Evolutionary conservation across 164 flowering plant genomes (phyloP).

Genomic region (Nymphaea thermarum): DNA sequence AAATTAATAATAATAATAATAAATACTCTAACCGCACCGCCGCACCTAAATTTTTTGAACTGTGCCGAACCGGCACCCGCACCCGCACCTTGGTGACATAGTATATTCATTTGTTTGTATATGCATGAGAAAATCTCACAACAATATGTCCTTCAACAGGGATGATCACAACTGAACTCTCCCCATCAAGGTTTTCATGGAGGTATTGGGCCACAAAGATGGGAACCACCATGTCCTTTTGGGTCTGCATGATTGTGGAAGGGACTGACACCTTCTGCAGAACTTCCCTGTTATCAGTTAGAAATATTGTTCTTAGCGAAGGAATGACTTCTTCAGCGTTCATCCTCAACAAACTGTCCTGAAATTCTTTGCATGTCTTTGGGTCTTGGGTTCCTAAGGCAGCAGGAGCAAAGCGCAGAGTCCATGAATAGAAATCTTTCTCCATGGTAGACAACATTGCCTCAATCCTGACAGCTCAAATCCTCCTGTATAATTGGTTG

Average conservation of each 20-base stretch:
- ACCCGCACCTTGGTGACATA: too few relatives aligned
- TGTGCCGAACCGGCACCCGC: too few relatives aligned
- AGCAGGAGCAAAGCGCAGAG: slow-evolving; percentile 34
- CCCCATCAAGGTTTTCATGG: slow-evolving; percentile 44
- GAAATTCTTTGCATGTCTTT: slow-evolving; percentile 24
- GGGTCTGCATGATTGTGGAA: slow-evolving; percentile 59
- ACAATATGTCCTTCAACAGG: slow-evolving; percentile 42
- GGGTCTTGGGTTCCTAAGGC: slow-evolving; percentile 42
- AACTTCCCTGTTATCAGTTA: slow-evolving; percentile 35
- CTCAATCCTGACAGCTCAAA: slow-evolving; percentile 39
- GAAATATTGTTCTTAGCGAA: slow-evolving; percentile 53
- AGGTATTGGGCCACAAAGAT: slow-evolving; percentile 46
- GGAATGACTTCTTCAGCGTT: slow-evolving; percentile 51
- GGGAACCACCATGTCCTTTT: slow-evolving; percentile 54
- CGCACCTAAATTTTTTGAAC: too few relatives aligned
- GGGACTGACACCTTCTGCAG: slow-evolving; percentile 52
- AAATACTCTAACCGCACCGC: too few relatives aligned
- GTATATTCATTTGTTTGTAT: too few relatives aligned
- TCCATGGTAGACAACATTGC: slow-evolving; percentile 42
- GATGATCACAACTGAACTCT: slow-evolving; percentile 40
- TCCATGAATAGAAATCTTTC: slow-evolving; percentile 46
- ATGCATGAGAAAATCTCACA: too few relatives aligned
- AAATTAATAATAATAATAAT: too few relatives aligned
- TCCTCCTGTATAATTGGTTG: slow-evolving; percentile 73
- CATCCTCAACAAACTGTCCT: slow-evolving; percentile 33